Conservation (phyloP, 345 rosid genomes). For the Mangifera indica region DNA sequence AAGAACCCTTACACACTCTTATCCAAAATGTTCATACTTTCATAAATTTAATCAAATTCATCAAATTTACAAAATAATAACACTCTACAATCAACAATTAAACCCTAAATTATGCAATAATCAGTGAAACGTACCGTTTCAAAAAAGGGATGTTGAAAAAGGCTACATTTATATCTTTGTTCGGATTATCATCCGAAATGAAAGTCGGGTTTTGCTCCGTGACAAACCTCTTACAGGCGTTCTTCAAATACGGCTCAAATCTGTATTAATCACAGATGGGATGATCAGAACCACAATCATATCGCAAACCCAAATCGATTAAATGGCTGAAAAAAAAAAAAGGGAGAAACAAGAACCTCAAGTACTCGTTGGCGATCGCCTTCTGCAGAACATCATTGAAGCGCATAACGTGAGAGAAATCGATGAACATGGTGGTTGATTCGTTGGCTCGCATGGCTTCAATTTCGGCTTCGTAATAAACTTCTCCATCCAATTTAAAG, state of each 20-base stretch:
- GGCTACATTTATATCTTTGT: slow-evolving; percentile 80
- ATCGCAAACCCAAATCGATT: neutral
- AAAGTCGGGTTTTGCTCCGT: slow-evolving; percentile 71
- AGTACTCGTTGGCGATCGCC: slow-evolving; percentile 77
- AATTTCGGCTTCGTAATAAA: slow-evolving; percentile 65
- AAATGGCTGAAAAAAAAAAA: neutral
- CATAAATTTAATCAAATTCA: neutral
- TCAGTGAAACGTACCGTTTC: slow-evolving; percentile 46
- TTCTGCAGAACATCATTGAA: slow-evolving; percentile 76
- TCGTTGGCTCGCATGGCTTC: slow-evolving; percentile 69
- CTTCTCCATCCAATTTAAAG: slow-evolving; percentile 55
- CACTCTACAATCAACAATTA: neutral
- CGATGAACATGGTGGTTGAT: slow-evolving; percentile 78
- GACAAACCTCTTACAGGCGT: slow-evolving; percentile 87
- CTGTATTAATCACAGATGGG: slow-evolving; percentile 17
- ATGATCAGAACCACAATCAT: neutral
- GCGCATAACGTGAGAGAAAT: slow-evolving; percentile 86
- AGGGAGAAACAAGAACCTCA: slow-evolving; percentile 44
- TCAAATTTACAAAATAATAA: neutral
- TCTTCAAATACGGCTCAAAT: slow-evolving; percentile 82
- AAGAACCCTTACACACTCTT: neutral
- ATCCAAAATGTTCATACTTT: neutral
- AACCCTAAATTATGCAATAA: neutral
- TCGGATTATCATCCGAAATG: slow-evolving; percentile 71
- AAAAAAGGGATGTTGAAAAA: slow-evolving; percentile 81